Conservation (phyloP, 345 rosid species). For the Punica granatum region DNA sequence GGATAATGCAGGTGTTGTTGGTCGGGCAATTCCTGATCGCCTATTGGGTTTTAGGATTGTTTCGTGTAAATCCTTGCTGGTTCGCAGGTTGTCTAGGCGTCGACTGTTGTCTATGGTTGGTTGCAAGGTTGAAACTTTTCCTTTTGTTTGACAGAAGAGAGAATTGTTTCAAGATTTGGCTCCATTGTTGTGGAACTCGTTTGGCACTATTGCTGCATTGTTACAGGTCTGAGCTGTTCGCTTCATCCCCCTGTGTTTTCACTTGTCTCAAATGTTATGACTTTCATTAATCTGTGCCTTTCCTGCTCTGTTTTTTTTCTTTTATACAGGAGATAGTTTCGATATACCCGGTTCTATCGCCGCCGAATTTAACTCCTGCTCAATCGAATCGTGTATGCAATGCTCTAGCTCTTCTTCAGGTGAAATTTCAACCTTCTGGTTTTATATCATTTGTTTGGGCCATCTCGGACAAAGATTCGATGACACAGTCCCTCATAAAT, state of each 20-base stretch:
- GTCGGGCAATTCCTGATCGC: background rate
- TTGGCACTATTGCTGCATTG: conserved; percentile 61
- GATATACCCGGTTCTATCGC: conserved; percentile 89
- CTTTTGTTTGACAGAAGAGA: conserved; percentile 56
- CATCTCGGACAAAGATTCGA: background rate
- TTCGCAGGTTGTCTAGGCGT: no score
- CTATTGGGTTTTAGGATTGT: no score
- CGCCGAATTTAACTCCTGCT: conserved; percentile 80
- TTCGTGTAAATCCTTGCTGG: no score
- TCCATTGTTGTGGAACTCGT: conserved; percentile 82
- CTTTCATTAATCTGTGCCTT: background rate
- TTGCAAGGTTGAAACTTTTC: conserved; percentile 27
- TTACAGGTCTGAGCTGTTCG: conserved; percentile 10
- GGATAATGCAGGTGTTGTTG: background rate
- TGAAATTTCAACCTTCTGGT: conserved; percentile 10
- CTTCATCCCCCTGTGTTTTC: background rate
- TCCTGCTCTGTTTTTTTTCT: conserved; percentile 1
- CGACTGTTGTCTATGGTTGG: no score
- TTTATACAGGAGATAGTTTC: conserved; percentile 84
- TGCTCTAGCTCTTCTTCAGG: conserved; percentile 99
- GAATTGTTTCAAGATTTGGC: conserved; percentile 97
- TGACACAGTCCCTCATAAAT: background rate
- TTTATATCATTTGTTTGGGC: background rate
- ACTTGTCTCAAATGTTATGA: background rate
- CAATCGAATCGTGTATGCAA: conserved; percentile 98